These are phyloP conservation scores for Mycena polygramma DNA, from an alignment of 768 basidiomycete genomes.

Conservation along the genomic window DNA sequence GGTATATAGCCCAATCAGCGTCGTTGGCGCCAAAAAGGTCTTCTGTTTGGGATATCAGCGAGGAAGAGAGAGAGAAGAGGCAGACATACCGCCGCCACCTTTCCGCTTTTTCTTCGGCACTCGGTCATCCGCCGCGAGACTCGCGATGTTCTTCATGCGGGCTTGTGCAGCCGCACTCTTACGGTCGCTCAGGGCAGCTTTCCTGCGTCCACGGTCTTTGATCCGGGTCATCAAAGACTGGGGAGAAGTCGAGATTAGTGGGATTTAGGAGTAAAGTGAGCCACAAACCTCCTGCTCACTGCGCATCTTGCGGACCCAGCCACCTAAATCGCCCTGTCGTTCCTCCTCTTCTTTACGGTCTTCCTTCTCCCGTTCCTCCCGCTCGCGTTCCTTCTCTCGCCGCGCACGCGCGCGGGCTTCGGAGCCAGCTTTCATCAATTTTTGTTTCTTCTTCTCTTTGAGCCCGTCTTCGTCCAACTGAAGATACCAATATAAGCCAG, in stretches of 20 bases:
- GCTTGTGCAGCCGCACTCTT: conserved; percentile 97
- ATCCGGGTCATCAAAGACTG: conserved; percentile 87
- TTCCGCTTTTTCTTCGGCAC: conserved; percentile 89
- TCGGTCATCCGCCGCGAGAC: conserved; percentile 88
- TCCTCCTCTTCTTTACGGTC: conserved; percentile 86
- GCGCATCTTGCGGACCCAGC: conserved; percentile 82
- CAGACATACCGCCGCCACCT: conserved; percentile 75
- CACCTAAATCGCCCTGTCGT: conserved; percentile 74
- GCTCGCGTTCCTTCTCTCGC: conserved; percentile 90
- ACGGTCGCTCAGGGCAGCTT: conserved; percentile 87
- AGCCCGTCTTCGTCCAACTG: conserved; percentile 91
- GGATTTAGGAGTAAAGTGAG: background rate
- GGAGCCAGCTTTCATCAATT: conserved; percentile 91
- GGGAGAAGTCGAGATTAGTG: background rate
- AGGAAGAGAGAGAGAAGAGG: conserved; percentile 1
- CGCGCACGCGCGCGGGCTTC: conserved; percentile 89
- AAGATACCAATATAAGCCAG: background rate
- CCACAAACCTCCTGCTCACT: conserved; percentile 81
- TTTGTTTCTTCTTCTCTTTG: conserved; percentile 96
- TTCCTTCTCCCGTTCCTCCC: conserved; percentile 74
- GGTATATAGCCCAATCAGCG: conserved; percentile 97
- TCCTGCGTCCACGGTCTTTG: conserved; percentile 83
- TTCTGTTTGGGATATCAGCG: conserved; percentile 60
- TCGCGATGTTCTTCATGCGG: conserved; percentile 96
- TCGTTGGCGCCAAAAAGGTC: conserved; percentile 95